Base-by-base conservation (phyloP, 2,329 filamentous ascomycete species). In the Calycina herbarum region DNA sequence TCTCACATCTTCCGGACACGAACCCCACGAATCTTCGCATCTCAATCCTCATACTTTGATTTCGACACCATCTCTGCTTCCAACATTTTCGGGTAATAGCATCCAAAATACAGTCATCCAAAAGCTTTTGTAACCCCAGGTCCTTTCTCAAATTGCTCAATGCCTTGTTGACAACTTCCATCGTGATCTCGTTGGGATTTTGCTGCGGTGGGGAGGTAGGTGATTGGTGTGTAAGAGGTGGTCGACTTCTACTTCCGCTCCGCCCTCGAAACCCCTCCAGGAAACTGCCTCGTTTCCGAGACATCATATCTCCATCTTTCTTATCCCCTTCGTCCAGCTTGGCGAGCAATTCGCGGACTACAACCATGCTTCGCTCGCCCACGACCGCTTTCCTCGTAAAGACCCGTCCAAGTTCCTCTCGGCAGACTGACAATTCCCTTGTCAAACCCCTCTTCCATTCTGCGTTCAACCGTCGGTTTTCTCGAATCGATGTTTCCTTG, bases 21-120 rank as follows among this genome's bases (percentile, higher is more conserved):
- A 68, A 70, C 7, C 65, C 61, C 11, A 66, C 62, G 59, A 70
- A 70, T 27, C 67, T 31, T 17, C 24, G 15, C 66, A 67, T 68
- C 65, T 64, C 61, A 54, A 65, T 45, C 59, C 62, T 48, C 59
- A 67, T 63, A 27, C 59, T 61, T 3, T 45, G 40, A 48, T 24
- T 67, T 17, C 54, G 48, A 7, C 54, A 48, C 65, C 66, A 70
- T 17, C 64, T 61, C 24, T 33, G 24, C 54, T 68, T 61, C 57
- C 60, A 58, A 62, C 64, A 56, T 42, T 64, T 56, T 11, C 64
- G 29, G 13, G 60, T 63, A n/a, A 66, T 33, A 11, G 61, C 60
- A 63, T 67, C 64, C 11, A 62, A 2, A 7, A 69, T 42, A 27
- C 40, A 59, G 6, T 62, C 51, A 59, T 66, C 59, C 29, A 69